Conservation (phyloP, 2,329 filamentous ascomycete genomes). For the Lachnellula subtilissima region DNA sequence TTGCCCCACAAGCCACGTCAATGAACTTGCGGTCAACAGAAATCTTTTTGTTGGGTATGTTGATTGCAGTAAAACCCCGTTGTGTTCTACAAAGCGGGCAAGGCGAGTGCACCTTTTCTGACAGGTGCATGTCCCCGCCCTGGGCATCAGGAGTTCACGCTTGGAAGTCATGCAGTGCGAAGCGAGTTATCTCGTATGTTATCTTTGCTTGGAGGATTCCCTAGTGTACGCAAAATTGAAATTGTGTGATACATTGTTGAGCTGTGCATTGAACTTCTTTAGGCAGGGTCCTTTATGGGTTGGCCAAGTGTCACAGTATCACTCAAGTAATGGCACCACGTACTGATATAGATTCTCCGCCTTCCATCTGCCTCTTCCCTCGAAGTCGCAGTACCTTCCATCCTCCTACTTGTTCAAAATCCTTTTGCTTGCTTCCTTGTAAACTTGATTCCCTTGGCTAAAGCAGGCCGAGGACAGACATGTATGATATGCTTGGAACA, state of each 20-base stretch:
- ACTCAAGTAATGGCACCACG: no score
- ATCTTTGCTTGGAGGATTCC: background rate
- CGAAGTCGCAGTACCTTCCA: no score
- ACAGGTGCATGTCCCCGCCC: background rate
- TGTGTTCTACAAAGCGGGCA: background rate
- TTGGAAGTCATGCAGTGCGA: background rate
- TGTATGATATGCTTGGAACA: no score
- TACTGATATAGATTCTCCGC: no score
- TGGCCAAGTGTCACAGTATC: no score
- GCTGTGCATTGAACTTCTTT: background rate
- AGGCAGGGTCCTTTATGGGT: no score
- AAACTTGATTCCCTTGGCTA: no score
- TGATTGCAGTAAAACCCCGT: background rate
- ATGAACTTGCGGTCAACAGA: slow-evolving; percentile 1
- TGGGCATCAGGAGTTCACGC: background rate
- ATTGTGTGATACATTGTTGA: background rate
- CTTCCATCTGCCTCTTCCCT: no score
- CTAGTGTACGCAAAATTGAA: background rate
- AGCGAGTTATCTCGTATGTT: background rate
- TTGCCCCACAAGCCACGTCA: slow-evolving; percentile 2
- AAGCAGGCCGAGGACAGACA: no score
- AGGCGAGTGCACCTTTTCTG: background rate
- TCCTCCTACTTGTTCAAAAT: no score
- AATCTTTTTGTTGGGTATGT: background rate
- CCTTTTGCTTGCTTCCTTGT: no score